Percentiles rank a stretch among this genome's conserved stretches.
These are phyloP conservation scores for Aphanomyces stellatus DNA, from an alignment of 352 stramenopile genomes.

Conservation along the genomic window DNA sequence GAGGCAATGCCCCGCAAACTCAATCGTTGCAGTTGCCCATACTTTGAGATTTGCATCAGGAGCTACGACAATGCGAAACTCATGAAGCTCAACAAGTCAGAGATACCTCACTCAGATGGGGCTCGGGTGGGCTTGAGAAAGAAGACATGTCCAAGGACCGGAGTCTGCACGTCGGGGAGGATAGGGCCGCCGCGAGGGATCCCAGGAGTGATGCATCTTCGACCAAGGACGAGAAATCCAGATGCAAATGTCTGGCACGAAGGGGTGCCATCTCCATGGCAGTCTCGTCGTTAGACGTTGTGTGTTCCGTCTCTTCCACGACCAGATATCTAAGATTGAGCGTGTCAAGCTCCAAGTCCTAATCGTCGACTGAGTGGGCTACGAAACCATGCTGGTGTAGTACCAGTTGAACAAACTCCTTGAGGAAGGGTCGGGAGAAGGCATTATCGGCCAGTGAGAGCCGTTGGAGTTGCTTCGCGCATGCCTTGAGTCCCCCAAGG, in stretches of 20 bases:
- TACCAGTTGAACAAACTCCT: not conserved
- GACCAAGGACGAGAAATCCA: not conserved
- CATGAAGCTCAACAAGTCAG: too few relatives aligned
- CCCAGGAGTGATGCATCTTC: constrained; percentile 2
- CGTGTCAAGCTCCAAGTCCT: not conserved
- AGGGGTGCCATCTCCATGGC: too few relatives aligned
- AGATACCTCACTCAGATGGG: not conserved
- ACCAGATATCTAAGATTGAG: constrained; percentile 4
- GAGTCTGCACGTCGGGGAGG: not conserved
- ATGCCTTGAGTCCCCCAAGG: not conserved
- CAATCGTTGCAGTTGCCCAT: not conserved
- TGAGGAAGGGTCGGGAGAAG: not conserved
- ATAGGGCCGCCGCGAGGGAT: too few relatives aligned
- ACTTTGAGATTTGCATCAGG: not conserved
- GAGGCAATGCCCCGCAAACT: not conserved
- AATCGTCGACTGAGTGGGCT: not conserved
- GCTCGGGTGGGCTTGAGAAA: not conserved
- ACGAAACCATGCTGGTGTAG: not conserved
- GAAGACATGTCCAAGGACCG: not conserved
- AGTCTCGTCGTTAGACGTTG: too few relatives aligned
- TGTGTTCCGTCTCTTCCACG: too few relatives aligned
- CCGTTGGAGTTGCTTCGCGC: not conserved
- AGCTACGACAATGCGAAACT: not conserved
- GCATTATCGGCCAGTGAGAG: constrained; percentile 4
- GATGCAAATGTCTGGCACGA: constrained; percentile 5